Base-by-base conservation (phyloP, 495 filamentous ascomycete genomes). In the Neurospora africana region DNA sequence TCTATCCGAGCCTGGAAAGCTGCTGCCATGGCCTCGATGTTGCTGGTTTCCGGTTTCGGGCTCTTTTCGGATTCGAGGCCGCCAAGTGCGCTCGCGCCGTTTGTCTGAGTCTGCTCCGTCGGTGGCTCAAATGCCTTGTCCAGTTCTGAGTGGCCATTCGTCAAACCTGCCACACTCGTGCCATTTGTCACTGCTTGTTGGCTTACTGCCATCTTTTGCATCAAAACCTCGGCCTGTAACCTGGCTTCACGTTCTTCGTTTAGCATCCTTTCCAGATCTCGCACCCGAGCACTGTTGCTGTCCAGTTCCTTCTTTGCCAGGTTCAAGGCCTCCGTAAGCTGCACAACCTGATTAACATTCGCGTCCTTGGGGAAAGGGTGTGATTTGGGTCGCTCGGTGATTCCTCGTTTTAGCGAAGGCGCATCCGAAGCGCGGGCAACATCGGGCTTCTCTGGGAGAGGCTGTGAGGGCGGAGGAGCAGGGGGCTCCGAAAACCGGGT, bases 401-500 rank as follows among this genome's bases (percentile, higher is more conserved):
- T 90, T 38, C 84, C 84, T 68, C 93, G 85, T 75, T 92, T 92
- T 39, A 96, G 79, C 9, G 90, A 83, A 0, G 88, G 85, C 69
- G 84, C 78, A 10, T 84, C 83, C 70, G 87, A 83, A 39, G 85
- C 79, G 61, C 86, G 82, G 68, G 86, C 83, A 47, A 87, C 86
- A 81, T 95, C 92, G 2, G 94, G 94, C 78, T 97, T 97, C 76
- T 96, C 93, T 7, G 94, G 94, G 0, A 97, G 83, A 19, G 94
- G 93, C 76, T 97, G 94, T 76, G 95, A 91, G 15, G 95, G 95
- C 19, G 95, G 94, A 36, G 95, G 95, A 21, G 93, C 92, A 10
- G 93, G 94, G 23, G 94, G 94, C 71, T 97, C 93, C 4, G 92
- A 95, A 73, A 97, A 97, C 61, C 92, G 80, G 80, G 88, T 78